Base-by-base conservation (phyloP, 805 yeast species). In the Yarrowia bubula region DNA sequence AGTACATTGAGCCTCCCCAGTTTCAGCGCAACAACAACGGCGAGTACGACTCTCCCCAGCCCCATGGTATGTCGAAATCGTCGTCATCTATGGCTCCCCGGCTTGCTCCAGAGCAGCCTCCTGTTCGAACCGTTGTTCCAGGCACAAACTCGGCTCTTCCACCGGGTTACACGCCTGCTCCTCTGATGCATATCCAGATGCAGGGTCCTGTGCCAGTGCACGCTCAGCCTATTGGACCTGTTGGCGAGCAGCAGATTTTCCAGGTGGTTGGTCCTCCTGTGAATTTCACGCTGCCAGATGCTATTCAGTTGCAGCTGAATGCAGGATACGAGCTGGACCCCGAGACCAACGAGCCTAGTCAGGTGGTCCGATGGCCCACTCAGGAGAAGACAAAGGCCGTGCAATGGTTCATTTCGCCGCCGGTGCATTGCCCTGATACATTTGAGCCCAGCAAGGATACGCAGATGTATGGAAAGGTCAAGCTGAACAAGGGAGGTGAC, bases 231-330 rank as follows among this genome's bases (percentile, higher is more conserved):
- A 72, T 69, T 11, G 65, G 65, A 1, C 46, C 55, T 46, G 55
- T 47, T 6, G 65, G 65, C 18, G 55, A 46, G 46, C 65, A 48
- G 55, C 46, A 38, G 14, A 61, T 61, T 8, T 61, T 47, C 47
- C 57, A 46, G 57, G 64, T 57, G 9, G 57, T 42, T 13, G 68
- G 64, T 48, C 77, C 77, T 1, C 75, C 76, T 13, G 67, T 71
- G 17, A 71, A 76, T 48, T 75, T 74, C 65, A 75, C 76, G 15
- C 68, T 75, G 41, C 75, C 77, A 1, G 74, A 72, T 2, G 67
- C 66, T 43, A 67, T 70, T 5, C 72, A 71, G 63, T 38, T 37
- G 10, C 47, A 65, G 53, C 48, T 71, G 35, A 60, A 15, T 18
- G 70, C 71, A 4, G 37, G 63, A 3, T 65, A 66, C 28, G 67